Conservation (phyloP, 73 alveolate species). For the Diophrys appendiculata region DNA sequence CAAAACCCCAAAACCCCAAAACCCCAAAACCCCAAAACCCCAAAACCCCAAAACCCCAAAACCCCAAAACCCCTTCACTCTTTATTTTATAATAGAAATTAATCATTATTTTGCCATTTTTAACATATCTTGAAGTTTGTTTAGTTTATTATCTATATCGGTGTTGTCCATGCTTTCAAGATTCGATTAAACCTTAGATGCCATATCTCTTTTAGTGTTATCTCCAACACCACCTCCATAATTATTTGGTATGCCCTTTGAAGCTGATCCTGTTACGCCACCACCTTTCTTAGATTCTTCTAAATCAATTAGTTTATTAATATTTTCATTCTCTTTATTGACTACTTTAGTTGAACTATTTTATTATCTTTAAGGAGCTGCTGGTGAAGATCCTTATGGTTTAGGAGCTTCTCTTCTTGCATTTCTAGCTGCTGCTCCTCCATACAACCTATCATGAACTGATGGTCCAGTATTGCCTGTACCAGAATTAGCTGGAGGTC, state of each 20-base stretch:
- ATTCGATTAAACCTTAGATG: too few species aligned
- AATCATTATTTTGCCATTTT: slow-evolving; percentile 16
- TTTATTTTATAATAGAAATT: too few species aligned
- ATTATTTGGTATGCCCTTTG: not conserved
- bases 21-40: too few species aligned
- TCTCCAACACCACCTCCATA: not conserved
- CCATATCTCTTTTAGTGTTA: slow-evolving; percentile 12
- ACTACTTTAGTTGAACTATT: not conserved
- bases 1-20: too few species aligned
- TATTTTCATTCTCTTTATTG: not conserved
- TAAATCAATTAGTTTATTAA: not conserved
- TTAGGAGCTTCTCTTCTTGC: not conserved
- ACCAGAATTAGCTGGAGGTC: too few species aligned
- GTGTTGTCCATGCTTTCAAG: slow-evolving; percentile 14
- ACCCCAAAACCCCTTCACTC: too few species aligned
- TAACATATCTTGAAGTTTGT: slow-evolving; percentile 22
- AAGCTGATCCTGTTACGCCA: not conserved
- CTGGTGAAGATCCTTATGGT: too few species aligned
- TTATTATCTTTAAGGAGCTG: too few species aligned
- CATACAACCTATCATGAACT: not conserved
- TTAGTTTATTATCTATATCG: slow-evolving; percentile 28
- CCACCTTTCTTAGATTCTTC: not conserved
- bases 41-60: too few species aligned
- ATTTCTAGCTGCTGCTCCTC: not conserved
- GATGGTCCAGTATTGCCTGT: not conserved